phyloP scores from a whole-genome alignment of 768 basidiomycete genomes.

The Solioccasus polychromus region DNA sequence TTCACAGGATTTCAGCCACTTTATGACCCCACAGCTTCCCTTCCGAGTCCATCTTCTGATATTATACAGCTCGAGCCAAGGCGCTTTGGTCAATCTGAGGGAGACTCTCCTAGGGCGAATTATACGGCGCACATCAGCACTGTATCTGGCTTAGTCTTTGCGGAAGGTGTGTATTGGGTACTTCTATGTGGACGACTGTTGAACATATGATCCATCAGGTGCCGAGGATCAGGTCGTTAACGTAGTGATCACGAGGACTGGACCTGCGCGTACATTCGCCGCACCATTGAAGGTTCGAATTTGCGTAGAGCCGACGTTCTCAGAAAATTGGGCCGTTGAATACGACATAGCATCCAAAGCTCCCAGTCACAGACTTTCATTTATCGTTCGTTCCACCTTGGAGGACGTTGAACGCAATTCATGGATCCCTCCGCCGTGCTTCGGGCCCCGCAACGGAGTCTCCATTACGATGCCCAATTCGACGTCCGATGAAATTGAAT shows the following conservation, averaged over 20 bases:
- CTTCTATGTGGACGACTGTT: too few relatives aligned
- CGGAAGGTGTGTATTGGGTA: background rate
- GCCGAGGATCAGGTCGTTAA: background rate
- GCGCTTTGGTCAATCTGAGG: background rate
- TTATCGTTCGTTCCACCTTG: too few relatives aligned
- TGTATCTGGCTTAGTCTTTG: background rate
- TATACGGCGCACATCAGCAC: background rate
- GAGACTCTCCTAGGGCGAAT: background rate
- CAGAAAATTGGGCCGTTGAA: background rate
- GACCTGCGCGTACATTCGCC: background rate
- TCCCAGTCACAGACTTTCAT: too few relatives aligned
- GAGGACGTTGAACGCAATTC: too few relatives aligned
- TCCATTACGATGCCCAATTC: background rate
- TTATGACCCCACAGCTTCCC: background rate
- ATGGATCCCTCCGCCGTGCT: too few relatives aligned
- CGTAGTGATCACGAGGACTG: background rate
- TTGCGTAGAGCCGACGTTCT: background rate
- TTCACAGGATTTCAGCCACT: conserved; percentile 8
- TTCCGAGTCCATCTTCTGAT: background rate
- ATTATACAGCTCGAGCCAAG: background rate
- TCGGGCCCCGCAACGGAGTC: too few relatives aligned
- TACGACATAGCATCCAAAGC: background rate
- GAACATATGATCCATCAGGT: background rate
- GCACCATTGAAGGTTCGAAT: background rate
- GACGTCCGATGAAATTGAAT: background rate